These are phyloP conservation scores for Scenedesmus sp. DNA, from an alignment of 163 green algal species.

Conservation along the genomic window DNA sequence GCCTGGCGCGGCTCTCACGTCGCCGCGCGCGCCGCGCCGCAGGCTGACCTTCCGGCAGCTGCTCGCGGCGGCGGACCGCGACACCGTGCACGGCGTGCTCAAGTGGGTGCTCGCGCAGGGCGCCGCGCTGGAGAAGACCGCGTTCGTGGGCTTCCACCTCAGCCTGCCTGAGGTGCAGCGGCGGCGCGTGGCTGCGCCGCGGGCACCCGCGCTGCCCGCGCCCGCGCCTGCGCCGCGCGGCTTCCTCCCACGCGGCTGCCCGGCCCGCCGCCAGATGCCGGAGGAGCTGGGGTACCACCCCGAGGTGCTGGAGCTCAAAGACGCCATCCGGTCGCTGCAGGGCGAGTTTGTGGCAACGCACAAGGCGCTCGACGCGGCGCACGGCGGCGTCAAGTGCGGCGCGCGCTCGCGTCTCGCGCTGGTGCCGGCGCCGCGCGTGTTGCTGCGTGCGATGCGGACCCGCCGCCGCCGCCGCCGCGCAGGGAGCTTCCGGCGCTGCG, in stretches of 20 bases:
- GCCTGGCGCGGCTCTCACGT: too few relatives aligned
- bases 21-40: background rate
- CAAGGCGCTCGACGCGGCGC: conserved; percentile 60
- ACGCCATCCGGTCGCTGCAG: conserved; percentile 69
- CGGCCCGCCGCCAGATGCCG: conserved; percentile 56
- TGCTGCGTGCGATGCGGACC: background rate
- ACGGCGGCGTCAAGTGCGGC: conserved; percentile 59
- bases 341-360: conserved; percentile 68
- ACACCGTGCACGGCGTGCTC: conserved; percentile 64
- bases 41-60: conserved; percentile 62
- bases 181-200: too few relatives aligned
- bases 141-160: conserved; percentile 74
- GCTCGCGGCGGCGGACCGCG: conserved; percentile 56
- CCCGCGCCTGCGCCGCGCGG: too few relatives aligned
- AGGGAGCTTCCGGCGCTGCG: conserved; percentile 58
- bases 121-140: conserved; percentile 64
- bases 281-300: conserved; percentile 70
- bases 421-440: too few relatives aligned
- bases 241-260: background rate
- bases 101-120: conserved; percentile 71
- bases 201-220: too few relatives aligned
- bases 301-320: conserved; percentile 66
- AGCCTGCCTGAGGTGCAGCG: conserved; percentile 70
- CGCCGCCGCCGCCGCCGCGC: background rate
- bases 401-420: too few relatives aligned